phyloP scores from a whole-genome alignment of 306 rosid genomes.

The Lathyrus sativus region DNA sequence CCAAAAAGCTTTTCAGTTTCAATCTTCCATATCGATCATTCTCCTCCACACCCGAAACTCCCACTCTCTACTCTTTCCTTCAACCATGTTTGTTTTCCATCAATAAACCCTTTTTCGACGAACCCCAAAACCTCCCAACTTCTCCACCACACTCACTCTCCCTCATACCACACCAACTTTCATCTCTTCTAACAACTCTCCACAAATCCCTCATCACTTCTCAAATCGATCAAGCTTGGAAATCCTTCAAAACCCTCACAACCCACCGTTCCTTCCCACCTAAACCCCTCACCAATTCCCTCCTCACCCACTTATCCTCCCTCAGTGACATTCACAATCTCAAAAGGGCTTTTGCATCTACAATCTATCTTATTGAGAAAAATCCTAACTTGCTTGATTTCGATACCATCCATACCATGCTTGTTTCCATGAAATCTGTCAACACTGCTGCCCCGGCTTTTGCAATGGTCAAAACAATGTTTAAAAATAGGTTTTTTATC shows the following conservation, averaged over 20 bases:
- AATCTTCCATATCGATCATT: conserved; percentile 37
- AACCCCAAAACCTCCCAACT: conserved; percentile 43
- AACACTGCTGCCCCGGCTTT: conserved; percentile 79
- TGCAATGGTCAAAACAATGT: conserved; percentile 67
- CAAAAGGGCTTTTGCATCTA: conserved; percentile 81
- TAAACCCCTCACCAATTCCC: conserved; percentile 74
- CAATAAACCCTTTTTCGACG: conserved; percentile 34
- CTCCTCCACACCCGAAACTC: conserved; percentile 56
- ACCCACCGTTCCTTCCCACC: conserved; percentile 65
- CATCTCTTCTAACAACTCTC: conserved; percentile 59
- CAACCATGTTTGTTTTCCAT: conserved; percentile 77
- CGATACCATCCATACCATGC: conserved; percentile 52
- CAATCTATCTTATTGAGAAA: conserved; percentile 59
- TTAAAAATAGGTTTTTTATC: conserved; percentile 67
- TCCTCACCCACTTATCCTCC: conserved; percentile 67
- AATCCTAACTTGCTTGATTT: conserved; percentile 54
- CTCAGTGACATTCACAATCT: conserved; percentile 66
- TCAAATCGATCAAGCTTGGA: conserved; percentile 83
- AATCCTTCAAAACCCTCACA: conserved; percentile 79
- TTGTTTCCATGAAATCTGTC: conserved; percentile 67
- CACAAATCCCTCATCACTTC: conserved; percentile 60
- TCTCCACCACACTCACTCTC: conserved; percentile 48
- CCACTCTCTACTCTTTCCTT: conserved; percentile 83
- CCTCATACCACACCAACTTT: conserved; percentile 46
- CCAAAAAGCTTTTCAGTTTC: conserved; percentile 41